phyloP scores from a whole-genome alignment of 345 rosid genomes.

The Microthlaspi erraticum region DNA sequence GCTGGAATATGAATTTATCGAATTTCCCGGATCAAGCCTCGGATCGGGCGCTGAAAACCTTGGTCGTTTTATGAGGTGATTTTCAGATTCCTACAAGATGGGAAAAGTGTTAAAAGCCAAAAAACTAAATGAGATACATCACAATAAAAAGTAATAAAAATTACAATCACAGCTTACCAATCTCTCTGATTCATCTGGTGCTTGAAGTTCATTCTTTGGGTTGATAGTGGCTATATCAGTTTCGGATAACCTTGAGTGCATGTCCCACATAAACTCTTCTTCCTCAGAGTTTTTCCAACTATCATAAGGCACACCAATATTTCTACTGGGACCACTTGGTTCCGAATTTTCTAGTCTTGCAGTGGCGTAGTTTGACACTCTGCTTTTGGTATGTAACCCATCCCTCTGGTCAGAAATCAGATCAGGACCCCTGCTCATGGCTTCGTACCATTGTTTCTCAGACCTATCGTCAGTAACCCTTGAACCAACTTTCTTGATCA shows the following conservation, averaged over 20 bases:
- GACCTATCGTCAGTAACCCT: conserved; percentile 64
- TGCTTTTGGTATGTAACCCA: conserved; percentile 63
- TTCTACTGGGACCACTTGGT: conserved; percentile 51
- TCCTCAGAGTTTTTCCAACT: conserved; percentile 98
- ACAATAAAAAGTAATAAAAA: conserved; percentile 8
- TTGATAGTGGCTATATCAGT: conserved; percentile 53
- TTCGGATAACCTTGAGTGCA: conserved; percentile 72
- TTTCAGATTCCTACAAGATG: conserved; percentile 64
- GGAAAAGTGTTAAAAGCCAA: conserved; percentile 23
- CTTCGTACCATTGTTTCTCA: conserved; percentile 66
- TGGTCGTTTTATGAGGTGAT: conserved; percentile 53
- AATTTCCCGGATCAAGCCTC: conserved; percentile 53
- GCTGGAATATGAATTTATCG: conserved; percentile 51
- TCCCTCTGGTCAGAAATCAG: conserved; percentile 64
- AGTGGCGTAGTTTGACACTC: conserved; percentile 52
- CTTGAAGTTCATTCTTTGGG: conserved; percentile 60
- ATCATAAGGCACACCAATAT: conserved; percentile 51
- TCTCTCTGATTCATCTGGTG: conserved; percentile 65
- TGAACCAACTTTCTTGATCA: conserved; percentile 58
- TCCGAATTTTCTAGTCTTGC: conserved; percentile 56
- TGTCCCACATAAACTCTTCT: conserved; percentile 97
- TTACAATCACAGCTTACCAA: conserved; percentile 55
- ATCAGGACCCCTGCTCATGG: conserved; percentile 56
- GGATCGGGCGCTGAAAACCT: conserved; percentile 48
- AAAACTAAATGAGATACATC: not conserved